phyloP scores from a whole-genome alignment of 2,329 filamentous ascomycete species.

The Xylaria sp. region DNA sequence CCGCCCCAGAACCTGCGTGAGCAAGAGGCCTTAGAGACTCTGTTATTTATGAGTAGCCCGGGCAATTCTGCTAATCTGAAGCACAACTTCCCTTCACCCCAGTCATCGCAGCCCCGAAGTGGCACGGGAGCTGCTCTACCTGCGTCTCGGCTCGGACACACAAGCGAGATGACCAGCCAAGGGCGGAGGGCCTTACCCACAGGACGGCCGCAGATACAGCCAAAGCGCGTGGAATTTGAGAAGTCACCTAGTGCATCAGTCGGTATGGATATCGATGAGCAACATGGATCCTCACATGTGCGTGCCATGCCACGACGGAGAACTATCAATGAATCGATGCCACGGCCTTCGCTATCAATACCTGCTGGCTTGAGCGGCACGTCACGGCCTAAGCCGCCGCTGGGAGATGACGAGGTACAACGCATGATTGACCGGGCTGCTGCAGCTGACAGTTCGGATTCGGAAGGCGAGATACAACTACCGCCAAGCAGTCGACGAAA shows the following conservation, averaged over 20 bases:
- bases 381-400: slow-evolving; percentile 54
- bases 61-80: slow-evolving; percentile 75
- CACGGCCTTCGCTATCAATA: slow-evolving; percentile 55
- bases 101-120: slow-evolving; percentile 50
- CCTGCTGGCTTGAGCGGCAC: slow-evolving; percentile 60
- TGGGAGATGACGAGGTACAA: slow-evolving; percentile 68
- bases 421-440: slow-evolving; percentile 66
- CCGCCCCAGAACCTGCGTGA: slow-evolving; percentile 77
- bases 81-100: slow-evolving; percentile 61
- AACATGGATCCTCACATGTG: slow-evolving; percentile 51
- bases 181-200: slow-evolving; percentile 65
- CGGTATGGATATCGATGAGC: slow-evolving; percentile 61
- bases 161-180: slow-evolving; percentile 45
- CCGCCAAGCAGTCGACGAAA: slow-evolving; percentile 50
- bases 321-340: slow-evolving; percentile 54
- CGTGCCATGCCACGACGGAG: slow-evolving; percentile 58
- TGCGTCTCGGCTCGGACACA: slow-evolving; percentile 51
- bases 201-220: slow-evolving; percentile 55
- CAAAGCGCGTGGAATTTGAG: slow-evolving; percentile 62
- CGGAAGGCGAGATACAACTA: slow-evolving; percentile 67
- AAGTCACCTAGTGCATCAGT: slow-evolving; percentile 56
- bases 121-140: slow-evolving; percentile 57
- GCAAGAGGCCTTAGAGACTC: slow-evolving; percentile 82
- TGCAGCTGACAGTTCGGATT: slow-evolving; percentile 65
- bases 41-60: slow-evolving; percentile 85